A percentile compares a stretch with the other conserved stretches of the same genome.
Conservation (phyloP, 257 asterid genomes). For the Leonotis leonurus region DNA sequence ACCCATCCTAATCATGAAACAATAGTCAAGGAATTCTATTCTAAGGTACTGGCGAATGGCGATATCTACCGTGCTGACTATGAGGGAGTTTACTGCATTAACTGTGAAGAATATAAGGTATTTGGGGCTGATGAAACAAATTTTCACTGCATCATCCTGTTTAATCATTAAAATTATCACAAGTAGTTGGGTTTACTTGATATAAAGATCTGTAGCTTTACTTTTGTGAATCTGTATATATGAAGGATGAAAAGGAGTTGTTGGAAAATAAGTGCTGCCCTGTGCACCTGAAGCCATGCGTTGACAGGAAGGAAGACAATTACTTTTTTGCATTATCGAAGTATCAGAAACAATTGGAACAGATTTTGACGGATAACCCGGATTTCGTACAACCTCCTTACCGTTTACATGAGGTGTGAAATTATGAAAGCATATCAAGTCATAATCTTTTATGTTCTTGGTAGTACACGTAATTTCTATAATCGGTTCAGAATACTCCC, state of each 20-base stretch:
- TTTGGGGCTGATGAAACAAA: constrained; percentile 6
- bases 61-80: constrained; percentile 90
- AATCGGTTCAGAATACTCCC: background rate
- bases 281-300: constrained; percentile 84
- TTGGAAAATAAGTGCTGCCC: constrained; percentile 85
- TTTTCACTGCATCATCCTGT: background rate
- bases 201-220: constrained; percentile 3
- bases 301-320: constrained; percentile 80
- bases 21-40: constrained; percentile 78
- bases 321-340: constrained; percentile 93
- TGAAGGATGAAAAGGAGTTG: constrained; percentile 88
- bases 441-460: background rate
- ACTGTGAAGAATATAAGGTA: constrained; percentile 97
- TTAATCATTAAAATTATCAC: constrained; percentile 3
- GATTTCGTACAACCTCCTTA: constrained; percentile 84
- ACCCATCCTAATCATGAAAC: constrained; percentile 76
- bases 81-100: constrained; percentile 93
- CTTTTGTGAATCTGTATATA: constrained; percentile 5
- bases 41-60: constrained; percentile 72
- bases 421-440: background rate
- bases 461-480: background rate
- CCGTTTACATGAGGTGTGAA: constrained; percentile 81
- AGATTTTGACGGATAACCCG: constrained; percentile 53
- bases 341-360: constrained; percentile 72
- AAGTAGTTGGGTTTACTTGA: background rate